Conservation (phyloP, 805 yeast genomes). For the Peterozyma toletana region DNA sequence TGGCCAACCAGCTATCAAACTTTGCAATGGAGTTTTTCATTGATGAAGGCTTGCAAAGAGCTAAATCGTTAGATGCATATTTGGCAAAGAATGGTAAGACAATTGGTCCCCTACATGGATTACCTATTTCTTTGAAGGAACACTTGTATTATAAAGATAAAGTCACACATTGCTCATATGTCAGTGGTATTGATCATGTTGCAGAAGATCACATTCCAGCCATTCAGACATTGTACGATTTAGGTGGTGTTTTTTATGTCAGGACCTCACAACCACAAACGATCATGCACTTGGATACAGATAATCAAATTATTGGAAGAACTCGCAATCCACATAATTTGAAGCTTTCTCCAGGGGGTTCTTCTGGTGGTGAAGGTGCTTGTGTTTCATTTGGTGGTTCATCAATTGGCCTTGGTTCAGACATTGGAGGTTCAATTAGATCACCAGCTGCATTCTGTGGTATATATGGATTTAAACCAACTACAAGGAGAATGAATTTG, state of each 20-base stretch:
- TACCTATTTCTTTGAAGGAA: conserved; percentile 59
- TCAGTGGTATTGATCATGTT: conserved; percentile 32
- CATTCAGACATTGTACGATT: conserved; percentile 34
- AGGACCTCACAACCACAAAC: conserved; percentile 53
- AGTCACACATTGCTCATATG: conserved; percentile 45
- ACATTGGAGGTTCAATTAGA: conserved; percentile 51
- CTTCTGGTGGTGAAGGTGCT: conserved; percentile 48
- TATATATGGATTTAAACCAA: conserved; percentile 39
- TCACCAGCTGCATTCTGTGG: conserved; percentile 49
- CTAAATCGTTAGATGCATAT: conserved; percentile 45
- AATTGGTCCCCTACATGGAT: conserved; percentile 54
- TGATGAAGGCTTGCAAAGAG: conserved; percentile 40
- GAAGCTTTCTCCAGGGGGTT: conserved; percentile 43
- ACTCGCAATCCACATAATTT: conserved; percentile 42
- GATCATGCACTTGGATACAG: conserved; percentile 47
- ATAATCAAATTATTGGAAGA: conserved; percentile 47
- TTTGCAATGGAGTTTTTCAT: conserved; percentile 39
- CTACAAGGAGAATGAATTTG: conserved; percentile 36
- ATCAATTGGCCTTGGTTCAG: conserved; percentile 35
- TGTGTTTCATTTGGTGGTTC: conserved; percentile 38
- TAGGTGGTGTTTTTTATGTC: conserved; percentile 49
- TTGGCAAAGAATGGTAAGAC: conserved; percentile 35
- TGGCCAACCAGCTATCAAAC: conserved; percentile 42
- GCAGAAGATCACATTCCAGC: conserved; percentile 30
- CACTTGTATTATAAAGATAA: conserved; percentile 42